Conservation (phyloP, 495 filamentous ascomycete species). For the Aspergillus cristatus region DNA sequence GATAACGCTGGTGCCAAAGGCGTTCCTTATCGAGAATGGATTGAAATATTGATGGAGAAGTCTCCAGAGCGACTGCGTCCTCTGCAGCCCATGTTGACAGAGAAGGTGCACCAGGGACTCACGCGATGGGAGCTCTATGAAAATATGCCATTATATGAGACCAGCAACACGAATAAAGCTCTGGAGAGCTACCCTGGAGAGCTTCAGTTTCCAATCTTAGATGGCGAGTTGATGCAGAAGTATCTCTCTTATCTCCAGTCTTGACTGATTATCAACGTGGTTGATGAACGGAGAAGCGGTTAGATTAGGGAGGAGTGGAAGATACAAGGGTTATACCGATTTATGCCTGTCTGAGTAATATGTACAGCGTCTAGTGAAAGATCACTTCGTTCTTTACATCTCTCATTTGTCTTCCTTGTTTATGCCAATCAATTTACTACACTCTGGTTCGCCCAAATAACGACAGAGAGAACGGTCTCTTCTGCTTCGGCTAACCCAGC, state of each 20-base stretch:
- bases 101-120: constrained; percentile 7
- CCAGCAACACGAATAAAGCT: constrained; percentile 5
- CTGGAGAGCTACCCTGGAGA: not conserved
- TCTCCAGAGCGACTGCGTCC: constrained; percentile 5
- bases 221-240: not conserved
- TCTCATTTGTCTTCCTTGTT: too few relatives aligned
- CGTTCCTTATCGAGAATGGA: constrained; percentile 7
- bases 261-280: too few relatives aligned
- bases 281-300: too few relatives aligned
- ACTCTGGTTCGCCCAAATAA: too few relatives aligned
- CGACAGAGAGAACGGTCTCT: too few relatives aligned
- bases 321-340: too few relatives aligned
- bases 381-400: too few relatives aligned
- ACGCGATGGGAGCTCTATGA: constrained; percentile 16
- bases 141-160: constrained; percentile 12
- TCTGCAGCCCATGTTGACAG: constrained; percentile 11
- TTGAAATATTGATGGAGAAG: constrained; percentile 1
- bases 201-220: not conserved
- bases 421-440: too few relatives aligned
- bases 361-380: too few relatives aligned
- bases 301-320: too few relatives aligned
- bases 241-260: not conserved
- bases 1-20: not conserved
- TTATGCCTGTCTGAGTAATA: too few relatives aligned
- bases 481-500: too few relatives aligned